Evolutionary conservation across 2,329 filamentous ascomycete species (phyloP).

Genomic region (Sarocladium brachiariae): DNA sequence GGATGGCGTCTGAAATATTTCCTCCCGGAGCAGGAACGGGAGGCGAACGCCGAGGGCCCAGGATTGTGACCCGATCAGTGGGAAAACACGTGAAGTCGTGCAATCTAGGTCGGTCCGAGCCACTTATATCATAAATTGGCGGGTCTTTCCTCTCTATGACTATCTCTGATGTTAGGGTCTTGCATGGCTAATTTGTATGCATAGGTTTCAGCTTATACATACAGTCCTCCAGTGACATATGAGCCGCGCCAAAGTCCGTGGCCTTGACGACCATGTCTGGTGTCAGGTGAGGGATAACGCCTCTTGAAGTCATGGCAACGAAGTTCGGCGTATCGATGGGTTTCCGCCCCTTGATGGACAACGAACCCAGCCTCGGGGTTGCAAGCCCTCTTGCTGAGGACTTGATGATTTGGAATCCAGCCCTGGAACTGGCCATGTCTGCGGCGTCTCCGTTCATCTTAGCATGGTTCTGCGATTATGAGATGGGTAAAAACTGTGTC

Average conservation of each 20-base stretch:
- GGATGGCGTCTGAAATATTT: conserved; percentile 64
- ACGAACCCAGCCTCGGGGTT: conserved; percentile 58
- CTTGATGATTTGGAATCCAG: conserved; percentile 41
- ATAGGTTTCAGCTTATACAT: no score
- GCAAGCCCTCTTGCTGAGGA: conserved; percentile 30
- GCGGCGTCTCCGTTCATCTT: conserved; percentile 14
- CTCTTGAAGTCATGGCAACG: conserved; percentile 73
- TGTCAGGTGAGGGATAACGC: conserved; percentile 78
- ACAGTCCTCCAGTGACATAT: conserved; percentile 92
- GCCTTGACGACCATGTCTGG: conserved; percentile 70
- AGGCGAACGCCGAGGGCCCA: conserved; percentile 72
- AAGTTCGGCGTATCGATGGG: conserved; percentile 78
- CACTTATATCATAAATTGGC: conserved; percentile 39
- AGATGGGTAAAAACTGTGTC: not conserved
- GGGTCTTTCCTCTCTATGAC: conserved; percentile 49
- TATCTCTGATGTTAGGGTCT: conserved; percentile 19
- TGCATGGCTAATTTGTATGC: no score
- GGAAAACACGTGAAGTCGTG: conserved; percentile 72
- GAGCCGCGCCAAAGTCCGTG: conserved; percentile 61
- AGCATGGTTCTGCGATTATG: not conserved
- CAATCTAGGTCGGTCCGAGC: conserved; percentile 43
- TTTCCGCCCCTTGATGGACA: conserved; percentile 55
- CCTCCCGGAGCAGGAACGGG: conserved; percentile 64
- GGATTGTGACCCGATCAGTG: conserved; percentile 56
- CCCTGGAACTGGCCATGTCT: conserved; percentile 18